Evolutionary conservation across 208 protist species (phyloP).

Genomic region (Trichomonas vaginalis): DNA sequence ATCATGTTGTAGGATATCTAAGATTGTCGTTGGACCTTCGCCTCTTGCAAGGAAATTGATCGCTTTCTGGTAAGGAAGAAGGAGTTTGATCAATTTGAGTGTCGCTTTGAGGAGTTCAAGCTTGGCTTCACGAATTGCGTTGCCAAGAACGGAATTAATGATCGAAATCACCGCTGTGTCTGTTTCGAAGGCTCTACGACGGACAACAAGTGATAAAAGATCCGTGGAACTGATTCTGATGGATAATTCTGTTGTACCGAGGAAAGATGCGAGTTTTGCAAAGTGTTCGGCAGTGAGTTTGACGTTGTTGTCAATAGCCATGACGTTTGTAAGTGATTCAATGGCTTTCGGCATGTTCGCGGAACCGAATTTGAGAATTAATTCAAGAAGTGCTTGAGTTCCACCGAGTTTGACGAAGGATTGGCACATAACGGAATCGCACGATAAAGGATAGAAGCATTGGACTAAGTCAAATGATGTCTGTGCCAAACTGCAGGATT

Average conservation of each 20-base stretch:
- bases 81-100: background rate
- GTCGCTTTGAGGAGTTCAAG: background rate
- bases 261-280: background rate
- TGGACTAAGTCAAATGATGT: background rate
- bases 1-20: background rate
- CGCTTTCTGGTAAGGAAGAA: background rate
- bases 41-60: background rate
- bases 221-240: background rate
- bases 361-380: background rate
- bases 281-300: background rate
- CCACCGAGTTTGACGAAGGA: background rate
- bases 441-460: background rate
- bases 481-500: background rate
- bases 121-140: background rate
- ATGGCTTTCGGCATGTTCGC: background rate
- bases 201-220: background rate
- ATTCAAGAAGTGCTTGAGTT: background rate
- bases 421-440: background rate
- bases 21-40: background rate
- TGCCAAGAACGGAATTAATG: background rate
- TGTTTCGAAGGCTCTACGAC: background rate
- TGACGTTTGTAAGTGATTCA: background rate
- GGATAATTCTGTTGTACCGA: background rate
- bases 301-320: background rate
- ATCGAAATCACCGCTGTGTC: background rate